Evolutionary conservation across 2,329 filamentous ascomycete genomes (phyloP).

Genomic region (Alternaria hordeiaustralica): DNA sequence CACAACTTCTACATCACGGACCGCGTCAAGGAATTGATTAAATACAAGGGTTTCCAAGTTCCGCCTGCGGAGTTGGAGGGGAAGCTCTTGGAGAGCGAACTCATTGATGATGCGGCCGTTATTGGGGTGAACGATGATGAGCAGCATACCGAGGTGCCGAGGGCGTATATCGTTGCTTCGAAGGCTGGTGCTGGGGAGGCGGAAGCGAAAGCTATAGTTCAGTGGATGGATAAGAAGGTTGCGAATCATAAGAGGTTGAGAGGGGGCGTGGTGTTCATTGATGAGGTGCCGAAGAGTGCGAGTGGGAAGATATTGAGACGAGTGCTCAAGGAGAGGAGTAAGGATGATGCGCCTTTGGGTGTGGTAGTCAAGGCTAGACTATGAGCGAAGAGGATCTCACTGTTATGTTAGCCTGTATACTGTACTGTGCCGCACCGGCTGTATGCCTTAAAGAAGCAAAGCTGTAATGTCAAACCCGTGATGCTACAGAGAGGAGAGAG

Average conservation of each 20-base stretch:
- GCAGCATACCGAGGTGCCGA: slow-evolving; percentile 36
- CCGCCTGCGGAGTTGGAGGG: slow-evolving; percentile 40
- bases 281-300: slow-evolving; percentile 56
- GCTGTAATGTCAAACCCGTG: not conserved
- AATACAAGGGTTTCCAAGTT: slow-evolving; percentile 42
- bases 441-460: not conserved
- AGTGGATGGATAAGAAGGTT: slow-evolving; percentile 31
- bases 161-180: slow-evolving; percentile 37
- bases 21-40: slow-evolving; percentile 42
- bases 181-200: slow-evolving; percentile 17
- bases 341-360: slow-evolving; percentile 24
- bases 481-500: not conserved
- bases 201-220: slow-evolving; percentile 21
- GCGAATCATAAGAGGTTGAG: slow-evolving; percentile 38
- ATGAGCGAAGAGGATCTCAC: not conserved
- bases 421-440: not conserved
- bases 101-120: slow-evolving; percentile 36
- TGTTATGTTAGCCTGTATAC: not conserved
- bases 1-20: slow-evolving; percentile 42
- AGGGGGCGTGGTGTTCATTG: slow-evolving; percentile 51
- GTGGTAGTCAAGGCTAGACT: slow-evolving; percentile 19
- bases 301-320: slow-evolving; percentile 56
- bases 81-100: slow-evolving; percentile 31
- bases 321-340: slow-evolving; percentile 29
- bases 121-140: slow-evolving; percentile 35